Evolutionary conservation across 2,329 filamentous ascomycete genomes (phyloP), one percentile per base, ranked within the genome.

Genomic region (Alternaria sp.): DNA sequence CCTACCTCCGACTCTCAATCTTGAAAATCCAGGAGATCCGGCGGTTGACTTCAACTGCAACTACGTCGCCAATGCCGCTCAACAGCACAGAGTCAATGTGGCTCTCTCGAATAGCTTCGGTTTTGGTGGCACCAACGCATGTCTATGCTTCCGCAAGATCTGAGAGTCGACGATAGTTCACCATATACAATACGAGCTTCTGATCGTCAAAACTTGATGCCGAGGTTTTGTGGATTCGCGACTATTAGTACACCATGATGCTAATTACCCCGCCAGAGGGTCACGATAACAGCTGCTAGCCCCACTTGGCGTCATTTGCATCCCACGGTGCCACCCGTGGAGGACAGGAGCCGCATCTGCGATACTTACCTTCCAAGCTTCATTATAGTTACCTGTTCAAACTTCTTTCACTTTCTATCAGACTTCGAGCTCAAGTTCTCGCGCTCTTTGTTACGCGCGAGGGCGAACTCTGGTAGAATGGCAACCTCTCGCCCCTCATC

Each of bases 121-220:
- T 0, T 99, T 99, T 82, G 96, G 96, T 11, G 96, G 96, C 15
- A 98, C 95, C 1, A 99, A 99, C 82, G 94, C 95, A 45, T 93
- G 89, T 57, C 83, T 99, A 40, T 93, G 93, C 56, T 95, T 98
- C 73, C 86, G 86, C 8, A 85, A 83, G 67, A 57, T 52, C 51
- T 46, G 43, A 40, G 19, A 36, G 36, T 17, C 54, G 4, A 26
- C 9, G 36, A 23, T 36, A 17, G 15, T 6, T 15, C 23, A 52
- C 8, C 30, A 23, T 25, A 4, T 36, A 23, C 8, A 21, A 21
- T 52, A 52, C 9, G 1, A 52, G 19, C 49, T 36, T 12, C 19
- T 23, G 30, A 17, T 52, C 3, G 30, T 36, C 13, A 52, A 21
- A 19, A 36, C 32, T 7, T n/a, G 13, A 25, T 36, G 30, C 49